Evolutionary conservation across 257 asterid species (phyloP).

Genomic region (Solanum appendiculatum): DNA sequence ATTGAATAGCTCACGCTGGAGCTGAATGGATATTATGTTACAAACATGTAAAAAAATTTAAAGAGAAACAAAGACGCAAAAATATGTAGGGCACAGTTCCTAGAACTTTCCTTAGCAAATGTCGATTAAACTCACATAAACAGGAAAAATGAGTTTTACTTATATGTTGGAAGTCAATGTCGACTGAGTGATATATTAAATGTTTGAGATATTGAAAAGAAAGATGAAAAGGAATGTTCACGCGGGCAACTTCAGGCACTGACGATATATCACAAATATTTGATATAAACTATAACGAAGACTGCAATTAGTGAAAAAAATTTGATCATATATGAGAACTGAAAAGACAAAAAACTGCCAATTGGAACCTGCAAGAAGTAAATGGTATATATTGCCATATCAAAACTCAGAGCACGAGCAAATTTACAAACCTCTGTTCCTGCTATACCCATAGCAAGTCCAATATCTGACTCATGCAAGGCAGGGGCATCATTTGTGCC

Average conservation of each 20-base stretch:
- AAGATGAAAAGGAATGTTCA: not conserved
- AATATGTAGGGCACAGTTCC: not conserved
- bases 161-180: not conserved
- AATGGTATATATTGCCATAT: not conserved
- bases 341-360: not conserved
- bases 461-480: conserved; percentile 38
- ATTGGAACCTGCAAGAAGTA: not conserved
- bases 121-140: not conserved
- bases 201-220: not conserved
- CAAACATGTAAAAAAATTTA: not conserved
- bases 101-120: not conserved
- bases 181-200: not conserved
- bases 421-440: conserved; percentile 38
- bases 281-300: not conserved
- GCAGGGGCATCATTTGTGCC: conserved; percentile 51
- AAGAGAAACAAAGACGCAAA: not conserved
- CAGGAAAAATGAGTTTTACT: not conserved
- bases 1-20: not conserved
- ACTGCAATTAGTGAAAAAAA: not conserved
- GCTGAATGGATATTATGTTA: not conserved
- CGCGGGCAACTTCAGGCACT: not conserved
- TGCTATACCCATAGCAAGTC: conserved; percentile 48
- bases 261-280: not conserved
- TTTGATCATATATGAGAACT: not conserved
- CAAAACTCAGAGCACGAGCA: not conserved